A percentile compares a stretch with the other conserved stretches of the same genome.
phyloP scores from a whole-genome alignment of 768 basidiomycete species.

The Clavulina sp. region DNA sequence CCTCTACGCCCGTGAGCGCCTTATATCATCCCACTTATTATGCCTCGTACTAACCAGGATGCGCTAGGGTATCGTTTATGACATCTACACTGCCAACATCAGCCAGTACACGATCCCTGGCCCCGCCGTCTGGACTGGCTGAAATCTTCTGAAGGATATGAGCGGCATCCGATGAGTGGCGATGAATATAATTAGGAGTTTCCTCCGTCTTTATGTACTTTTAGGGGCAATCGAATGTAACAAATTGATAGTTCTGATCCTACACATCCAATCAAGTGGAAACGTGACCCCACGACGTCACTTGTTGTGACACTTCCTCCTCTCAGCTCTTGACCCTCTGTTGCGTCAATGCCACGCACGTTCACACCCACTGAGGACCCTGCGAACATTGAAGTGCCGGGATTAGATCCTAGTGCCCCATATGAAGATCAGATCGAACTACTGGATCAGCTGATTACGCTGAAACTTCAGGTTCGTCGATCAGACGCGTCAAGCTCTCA shows the following conservation, averaged over 20 bases:
- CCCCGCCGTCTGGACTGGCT: background rate
- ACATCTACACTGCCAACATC: background rate
- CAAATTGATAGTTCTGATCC: too few relatives aligned
- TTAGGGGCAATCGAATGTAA: too few relatives aligned
- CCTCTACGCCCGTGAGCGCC: slow-evolving; percentile 22
- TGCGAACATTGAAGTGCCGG: slow-evolving; percentile 45
- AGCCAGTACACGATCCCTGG: background rate
- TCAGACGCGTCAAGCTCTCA: background rate
- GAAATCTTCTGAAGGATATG: background rate
- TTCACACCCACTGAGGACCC: slow-evolving; percentile 43
- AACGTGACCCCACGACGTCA: too few relatives aligned
- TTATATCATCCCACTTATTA: background rate
- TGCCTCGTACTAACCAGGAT: background rate
- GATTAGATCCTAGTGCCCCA: slow-evolving; percentile 51
- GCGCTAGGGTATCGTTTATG: background rate
- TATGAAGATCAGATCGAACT: slow-evolving; percentile 77
- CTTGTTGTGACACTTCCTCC: too few relatives aligned
- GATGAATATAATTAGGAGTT: too few relatives aligned
- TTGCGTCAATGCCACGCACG: too few relatives aligned
- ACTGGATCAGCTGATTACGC: slow-evolving; percentile 87
- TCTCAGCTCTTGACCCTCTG: too few relatives aligned
- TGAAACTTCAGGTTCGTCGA: slow-evolving; percentile 60
- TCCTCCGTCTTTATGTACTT: too few relatives aligned
- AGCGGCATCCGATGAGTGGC: too few relatives aligned
- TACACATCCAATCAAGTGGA: too few relatives aligned